Evolutionary conservation across 2,329 filamentous ascomycete genomes (phyloP), one percentile per base, ranked within the genome.

Genomic region (Emydomyces testavorans): DNA sequence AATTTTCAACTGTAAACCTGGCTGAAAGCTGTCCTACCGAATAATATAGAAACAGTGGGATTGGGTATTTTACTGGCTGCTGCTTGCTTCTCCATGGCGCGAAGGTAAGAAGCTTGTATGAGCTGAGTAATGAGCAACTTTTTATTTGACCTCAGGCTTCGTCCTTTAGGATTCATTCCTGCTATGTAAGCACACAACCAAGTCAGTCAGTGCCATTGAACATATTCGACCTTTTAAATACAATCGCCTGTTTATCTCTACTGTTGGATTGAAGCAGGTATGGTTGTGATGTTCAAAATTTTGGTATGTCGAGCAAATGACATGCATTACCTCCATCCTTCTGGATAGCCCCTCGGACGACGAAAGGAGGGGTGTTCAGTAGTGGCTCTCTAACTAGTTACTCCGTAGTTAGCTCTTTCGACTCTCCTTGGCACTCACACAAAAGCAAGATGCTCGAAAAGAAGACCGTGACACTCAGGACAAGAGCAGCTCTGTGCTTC

Each of bases 1-100:
- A 56, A 59, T 64, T 65, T 65, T 61, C 58, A 53, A n/a, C 21
- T 16, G 28, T 24, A 31, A 41, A 41, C 26, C 26, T 20, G 35
- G 18, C 41, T 24, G 8, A 18, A 15, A 34, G 41, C 41, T 35
- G 41, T 26, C 41, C 41, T 24, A n/a, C n/a, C n/a, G n/a, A n/a
- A n/a, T n/a, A n/a, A n/a, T n/a, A 26, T 35, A 20, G 41, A 16
- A 35, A 1, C 29, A 3, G 18, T 28, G 41, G 39, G 24, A 41
- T 31, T 41, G 39, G 39, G 24, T 29, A 26, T 35, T 35, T 5
- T 10, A 16, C 26, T 35, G 41, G 41, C 13, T 15, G 13, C 21
- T 16, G 11, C 10, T 24, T 43, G 40, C 40, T 37, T 16, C 28
- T 16, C 18, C 16, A 28, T n/a, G 39, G 39, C 39, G 39, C 39